Percentiles rank a stretch among this genome's conserved stretches.
Evolutionary conservation across 495 filamentous ascomycete species (phyloP).

Genomic region (Talaromyces stipitatus): DNA sequence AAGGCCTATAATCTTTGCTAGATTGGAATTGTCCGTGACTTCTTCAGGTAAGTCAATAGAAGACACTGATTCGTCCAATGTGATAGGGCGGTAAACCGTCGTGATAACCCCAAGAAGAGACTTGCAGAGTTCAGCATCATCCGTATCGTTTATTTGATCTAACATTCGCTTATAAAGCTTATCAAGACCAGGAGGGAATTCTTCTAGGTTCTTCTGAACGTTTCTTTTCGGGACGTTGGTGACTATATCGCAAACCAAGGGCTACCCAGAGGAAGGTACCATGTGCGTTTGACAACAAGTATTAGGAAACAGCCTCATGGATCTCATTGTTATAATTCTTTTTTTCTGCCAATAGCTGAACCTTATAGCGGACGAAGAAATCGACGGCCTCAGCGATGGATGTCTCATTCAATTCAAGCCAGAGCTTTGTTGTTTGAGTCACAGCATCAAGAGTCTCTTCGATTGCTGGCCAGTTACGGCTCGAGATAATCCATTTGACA

Average conservation of each 20-base stretch:
- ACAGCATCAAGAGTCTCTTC: conserved; percentile 19
- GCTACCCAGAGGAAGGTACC: conserved; percentile 26
- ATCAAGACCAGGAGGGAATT: conserved; percentile 20
- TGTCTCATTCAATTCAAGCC: conserved; percentile 25
- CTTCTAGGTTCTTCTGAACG: conserved; percentile 7
- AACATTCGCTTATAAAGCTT: conserved; percentile 24
- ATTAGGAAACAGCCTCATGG: conserved; percentile 3
- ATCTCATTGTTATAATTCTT: conserved; percentile 10
- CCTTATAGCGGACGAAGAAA: conserved; percentile 15
- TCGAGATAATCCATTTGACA: conserved; percentile 35
- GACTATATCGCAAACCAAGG: conserved; percentile 18
- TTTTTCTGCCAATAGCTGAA: conserved; percentile 7
- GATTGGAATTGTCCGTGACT: conserved; percentile 8
- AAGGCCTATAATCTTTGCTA: conserved; percentile 13
- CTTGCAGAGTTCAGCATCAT: conserved; percentile 17
- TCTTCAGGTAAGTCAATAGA: conserved; percentile 10
- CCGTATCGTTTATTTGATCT: conserved; percentile 14
- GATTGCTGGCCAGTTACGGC: conserved; percentile 28
- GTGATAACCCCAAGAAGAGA: conserved; percentile 11
- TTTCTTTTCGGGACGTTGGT: conserved; percentile 11
- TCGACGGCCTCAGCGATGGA: conserved; percentile 17
- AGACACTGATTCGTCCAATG: conserved; percentile 14
- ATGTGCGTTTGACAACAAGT: conserved; percentile 19
- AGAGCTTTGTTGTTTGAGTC: conserved; percentile 12
- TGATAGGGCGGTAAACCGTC: conserved; percentile 20